Base-by-base conservation (phyloP, 2,329 filamentous ascomycete species). In the Simplicillium aogashimaense region DNA sequence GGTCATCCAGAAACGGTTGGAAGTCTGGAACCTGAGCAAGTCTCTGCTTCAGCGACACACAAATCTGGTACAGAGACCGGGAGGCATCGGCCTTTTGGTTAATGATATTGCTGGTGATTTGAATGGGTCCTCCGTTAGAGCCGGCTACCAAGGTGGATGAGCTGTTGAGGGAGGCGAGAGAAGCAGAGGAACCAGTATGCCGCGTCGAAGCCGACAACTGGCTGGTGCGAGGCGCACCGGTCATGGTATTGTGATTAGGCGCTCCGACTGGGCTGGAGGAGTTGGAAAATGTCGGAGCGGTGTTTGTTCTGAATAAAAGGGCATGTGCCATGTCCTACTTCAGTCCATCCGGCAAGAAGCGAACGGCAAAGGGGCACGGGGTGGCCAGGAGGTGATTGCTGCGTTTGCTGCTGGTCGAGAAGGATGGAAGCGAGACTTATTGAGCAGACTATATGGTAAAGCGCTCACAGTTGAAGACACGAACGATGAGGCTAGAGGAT, bases 41-140 rank as follows among this genome's bases (percentile, higher is more conserved):
- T 47, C 92, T 80, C 64, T 83, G 80, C 58, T 86, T 86, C 45
- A 97, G 70, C 40, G 82, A 80, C 50, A 94, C 75, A 60, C 92
- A 97, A 60, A 94, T 95, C 63, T 97, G 90, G 63, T 95, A 98
- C 17, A 98, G 77, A 10, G 89, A 95, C 44, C 83, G 76, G 41
- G 86, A 86, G 49, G 92, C 89, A 59, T 95, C 89, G 58, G 89
- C 92, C 59, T 86, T 85, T 63, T 90, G 86, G 65, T 98, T 98
- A 71, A 98, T 95, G 60, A 98, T 94, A 62, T 95, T 95, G 60
- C 85, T 76, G 44, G 84, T 87, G 45, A 88, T 84, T 53, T 86
- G 67, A 45, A 89, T 76, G 44, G 76, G 76, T 35, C 78, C 78
- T 44, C 70, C 61, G 44, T 62, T 76, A 36, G 70, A 65, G 9